These are phyloP conservation scores for Pythium rishiriense DNA, from an alignment of 352 stramenopile species.

Conservation along the genomic window DNA sequence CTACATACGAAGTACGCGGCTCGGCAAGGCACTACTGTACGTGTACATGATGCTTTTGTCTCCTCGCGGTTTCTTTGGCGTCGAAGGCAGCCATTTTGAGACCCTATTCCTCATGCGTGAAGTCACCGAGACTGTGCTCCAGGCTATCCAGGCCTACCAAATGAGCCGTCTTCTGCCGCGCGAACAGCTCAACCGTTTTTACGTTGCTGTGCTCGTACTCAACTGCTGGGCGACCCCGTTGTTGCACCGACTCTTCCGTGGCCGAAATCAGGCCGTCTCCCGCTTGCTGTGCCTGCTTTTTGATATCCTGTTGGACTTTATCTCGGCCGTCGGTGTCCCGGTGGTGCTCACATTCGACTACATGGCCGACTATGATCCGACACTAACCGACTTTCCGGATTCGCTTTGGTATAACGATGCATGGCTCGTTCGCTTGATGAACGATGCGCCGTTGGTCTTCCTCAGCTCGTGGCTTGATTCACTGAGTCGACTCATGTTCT, in stretches of 20 bases:
- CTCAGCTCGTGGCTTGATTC: too few relatives aligned
- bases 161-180: slow-evolving; percentile 22
- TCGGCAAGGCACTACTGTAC: too few relatives aligned
- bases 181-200: slow-evolving; percentile 21
- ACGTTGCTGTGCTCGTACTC: slow-evolving; percentile 16
- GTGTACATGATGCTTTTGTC: too few relatives aligned
- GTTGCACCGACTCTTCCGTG: neutral
- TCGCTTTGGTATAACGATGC: too few relatives aligned
- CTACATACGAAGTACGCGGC: too few relatives aligned
- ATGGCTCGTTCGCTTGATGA: too few relatives aligned
- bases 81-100: slow-evolving; percentile 26
- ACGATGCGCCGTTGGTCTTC: too few relatives aligned
- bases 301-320: slow-evolving; percentile 23
- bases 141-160: slow-evolving; percentile 26
- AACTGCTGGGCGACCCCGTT: slow-evolving; percentile 19
- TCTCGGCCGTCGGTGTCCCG: slow-evolving; percentile 17
- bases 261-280: neutral
- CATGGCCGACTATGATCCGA: neutral
- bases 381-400: neutral
- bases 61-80: slow-evolving; percentile 22
- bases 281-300: slow-evolving; percentile 19
- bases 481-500: too few relatives aligned
- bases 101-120: slow-evolving; percentile 18
- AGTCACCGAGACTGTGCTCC: slow-evolving; percentile 17
- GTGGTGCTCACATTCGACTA: slow-evolving; percentile 15